These are phyloP conservation scores for Tetracladium marchalianum DNA, from an alignment of 495 filamentous ascomycete species.

Conservation along the genomic window DNA sequence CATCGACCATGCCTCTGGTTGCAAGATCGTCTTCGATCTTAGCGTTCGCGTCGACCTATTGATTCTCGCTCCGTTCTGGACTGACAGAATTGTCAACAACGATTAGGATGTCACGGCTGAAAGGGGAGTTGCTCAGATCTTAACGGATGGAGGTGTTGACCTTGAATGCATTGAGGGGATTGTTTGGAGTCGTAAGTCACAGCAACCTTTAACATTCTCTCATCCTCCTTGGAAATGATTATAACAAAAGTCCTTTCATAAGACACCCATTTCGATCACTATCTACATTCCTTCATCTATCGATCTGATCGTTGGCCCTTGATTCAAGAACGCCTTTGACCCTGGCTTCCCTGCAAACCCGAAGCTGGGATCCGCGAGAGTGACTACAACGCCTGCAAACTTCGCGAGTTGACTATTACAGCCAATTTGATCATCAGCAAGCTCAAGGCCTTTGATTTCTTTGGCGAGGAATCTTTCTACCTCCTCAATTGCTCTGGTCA, in stretches of 20 bases:
- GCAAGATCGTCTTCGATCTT: conserved; percentile 43
- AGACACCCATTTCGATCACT: conserved; percentile 30
- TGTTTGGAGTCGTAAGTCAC: conserved; percentile 30
- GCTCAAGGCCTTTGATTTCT: conserved; percentile 45
- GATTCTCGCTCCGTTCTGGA: conserved; percentile 32
- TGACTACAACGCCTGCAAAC: conserved; percentile 26
- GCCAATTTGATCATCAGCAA: conserved; percentile 27
- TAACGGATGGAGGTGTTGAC: conserved; percentile 28
- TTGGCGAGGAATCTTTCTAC: conserved; percentile 46
- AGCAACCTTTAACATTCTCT: conserved; percentile 3
- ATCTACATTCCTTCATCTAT: conserved; percentile 36
- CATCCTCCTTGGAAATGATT: neutral
- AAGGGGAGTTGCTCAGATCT: conserved; percentile 32
- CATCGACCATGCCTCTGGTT: conserved; percentile 30
- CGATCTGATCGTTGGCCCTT: conserved; percentile 41
- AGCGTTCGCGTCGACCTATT: conserved; percentile 39
- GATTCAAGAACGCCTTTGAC: conserved; percentile 33
- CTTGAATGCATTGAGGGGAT: conserved; percentile 31
- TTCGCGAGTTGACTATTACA: conserved; percentile 30
- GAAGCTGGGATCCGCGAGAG: conserved; percentile 28
- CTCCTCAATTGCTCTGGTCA: conserved; percentile 42
- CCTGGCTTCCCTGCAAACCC: conserved; percentile 36
- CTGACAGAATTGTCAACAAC: conserved; percentile 19
- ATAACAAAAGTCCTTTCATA: conserved; percentile 29
- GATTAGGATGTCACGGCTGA: conserved; percentile 23